A percentile compares a stretch with the other conserved stretches of the same genome.
Conservation (phyloP, 2,329 filamentous ascomycete species). For the Apiospora sp. region DNA sequence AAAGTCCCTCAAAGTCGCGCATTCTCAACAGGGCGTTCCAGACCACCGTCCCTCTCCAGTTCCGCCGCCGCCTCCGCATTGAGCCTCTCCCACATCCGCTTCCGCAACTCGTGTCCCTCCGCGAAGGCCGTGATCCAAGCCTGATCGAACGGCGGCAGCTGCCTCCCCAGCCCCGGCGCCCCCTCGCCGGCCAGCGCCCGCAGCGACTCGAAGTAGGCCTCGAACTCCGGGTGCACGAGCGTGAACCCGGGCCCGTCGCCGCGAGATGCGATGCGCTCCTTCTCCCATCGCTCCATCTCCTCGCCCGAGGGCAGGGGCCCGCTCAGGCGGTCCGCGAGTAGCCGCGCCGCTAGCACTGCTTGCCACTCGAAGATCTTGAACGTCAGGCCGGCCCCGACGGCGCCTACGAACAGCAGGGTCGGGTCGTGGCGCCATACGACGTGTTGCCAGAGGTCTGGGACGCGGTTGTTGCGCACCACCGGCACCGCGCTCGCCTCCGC, state of each 20-base stretch:
- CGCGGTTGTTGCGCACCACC: constrained; percentile 59
- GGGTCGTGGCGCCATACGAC: constrained; percentile 63
- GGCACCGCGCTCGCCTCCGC: constrained; percentile 41
- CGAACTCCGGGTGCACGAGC: constrained; percentile 67
- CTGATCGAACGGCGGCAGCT: constrained; percentile 52
- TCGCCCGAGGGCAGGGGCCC: constrained; percentile 52
- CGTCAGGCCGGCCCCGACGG: constrained; percentile 64
- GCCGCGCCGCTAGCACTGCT: constrained; percentile 66
- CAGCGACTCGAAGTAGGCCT: constrained; percentile 69
- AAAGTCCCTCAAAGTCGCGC: not conserved
- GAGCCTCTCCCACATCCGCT: constrained; percentile 63
- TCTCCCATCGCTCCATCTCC: constrained; percentile 65
- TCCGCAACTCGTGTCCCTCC: constrained; percentile 62
- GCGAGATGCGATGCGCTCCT: constrained; percentile 57
- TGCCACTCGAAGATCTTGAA: constrained; percentile 77
- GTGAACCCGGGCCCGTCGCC: constrained; percentile 67
- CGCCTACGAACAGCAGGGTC: constrained; percentile 64
- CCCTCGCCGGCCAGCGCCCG: constrained; percentile 58
- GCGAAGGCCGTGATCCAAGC: constrained; percentile 60
- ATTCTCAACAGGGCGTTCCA: not conserved
- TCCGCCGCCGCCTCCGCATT: constrained; percentile 49
- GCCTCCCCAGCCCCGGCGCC: constrained; percentile 51
- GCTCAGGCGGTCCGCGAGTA: constrained; percentile 61
- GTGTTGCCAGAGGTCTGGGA: constrained; percentile 65
- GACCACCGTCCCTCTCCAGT: not conserved